phyloP scores from a whole-genome alignment of 75 land plant genomes.

The Azolla pinnata region DNA sequence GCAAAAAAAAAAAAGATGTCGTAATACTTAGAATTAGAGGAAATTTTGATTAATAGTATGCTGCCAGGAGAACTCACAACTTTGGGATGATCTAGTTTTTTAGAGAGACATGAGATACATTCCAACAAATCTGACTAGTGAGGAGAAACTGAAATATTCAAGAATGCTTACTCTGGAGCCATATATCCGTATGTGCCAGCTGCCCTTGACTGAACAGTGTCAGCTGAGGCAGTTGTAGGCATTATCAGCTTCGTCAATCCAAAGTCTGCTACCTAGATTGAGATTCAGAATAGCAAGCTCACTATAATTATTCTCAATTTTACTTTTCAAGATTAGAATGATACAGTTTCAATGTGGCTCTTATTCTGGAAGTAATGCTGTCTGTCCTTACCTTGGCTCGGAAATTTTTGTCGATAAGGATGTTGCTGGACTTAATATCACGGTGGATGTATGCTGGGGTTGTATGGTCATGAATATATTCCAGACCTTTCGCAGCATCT shows the following conservation, averaged over 20 bases:
- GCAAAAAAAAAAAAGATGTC: neutral
- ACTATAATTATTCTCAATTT: neutral
- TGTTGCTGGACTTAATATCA: constrained; percentile 90
- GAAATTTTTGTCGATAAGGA: constrained; percentile 67
- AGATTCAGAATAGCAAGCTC: neutral
- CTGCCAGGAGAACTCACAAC: too few species aligned
- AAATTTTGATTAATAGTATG: too few species aligned
- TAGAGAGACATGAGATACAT: too few species aligned
- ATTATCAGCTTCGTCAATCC: constrained; percentile 86
- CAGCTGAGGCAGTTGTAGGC: constrained; percentile 31
- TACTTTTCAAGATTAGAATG: too few species aligned
- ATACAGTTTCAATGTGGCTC: too few species aligned
- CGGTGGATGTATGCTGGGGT: constrained; percentile 92
- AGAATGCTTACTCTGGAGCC: constrained; percentile 82
- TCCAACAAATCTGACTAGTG: too few species aligned
- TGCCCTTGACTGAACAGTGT: constrained; percentile 46
- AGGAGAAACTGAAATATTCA: too few species aligned
- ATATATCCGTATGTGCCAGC: constrained; percentile 97
- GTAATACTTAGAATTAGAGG: neutral
- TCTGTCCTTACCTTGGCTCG: constrained; percentile 77
- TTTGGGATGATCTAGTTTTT: too few species aligned
- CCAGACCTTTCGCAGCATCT: constrained; percentile 93
- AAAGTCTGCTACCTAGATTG: constrained; percentile 87
- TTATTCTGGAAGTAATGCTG: too few species aligned
- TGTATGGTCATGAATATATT: constrained; percentile 96